A percentile compares a stretch with the other conserved stretches of the same genome.
Evolutionary conservation across 2,329 filamentous ascomycete genomes (phyloP).

Genomic region (Monosporascus ibericus): DNA sequence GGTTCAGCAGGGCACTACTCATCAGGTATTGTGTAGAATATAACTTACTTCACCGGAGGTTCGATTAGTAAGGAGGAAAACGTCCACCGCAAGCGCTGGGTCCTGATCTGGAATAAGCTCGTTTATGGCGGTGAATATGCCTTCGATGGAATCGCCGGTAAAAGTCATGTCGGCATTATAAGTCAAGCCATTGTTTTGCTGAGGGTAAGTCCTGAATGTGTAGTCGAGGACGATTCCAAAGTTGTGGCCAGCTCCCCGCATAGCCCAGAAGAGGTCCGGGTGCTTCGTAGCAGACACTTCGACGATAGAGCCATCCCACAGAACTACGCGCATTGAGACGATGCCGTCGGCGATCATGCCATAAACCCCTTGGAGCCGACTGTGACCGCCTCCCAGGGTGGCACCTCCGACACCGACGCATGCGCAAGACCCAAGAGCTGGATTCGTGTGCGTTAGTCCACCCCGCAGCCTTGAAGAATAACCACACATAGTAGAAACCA

Average conservation of each 20-base stretch:
- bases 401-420: constrained; percentile 11
- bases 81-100: constrained; percentile 4
- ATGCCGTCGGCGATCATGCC: constrained; percentile 36
- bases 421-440: constrained; percentile 3
- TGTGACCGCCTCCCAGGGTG: constrained; percentile 37
- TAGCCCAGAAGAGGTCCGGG: constrained; percentile 38
- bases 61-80: constrained; percentile 2
- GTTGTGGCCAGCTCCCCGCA: constrained; percentile 39
- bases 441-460: neutral
- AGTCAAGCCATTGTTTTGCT: neutral
- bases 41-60: constrained; percentile 1
- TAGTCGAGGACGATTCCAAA: constrained; percentile 28
- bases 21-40: neutral
- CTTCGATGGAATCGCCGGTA: constrained; percentile 5
- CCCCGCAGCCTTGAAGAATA: too few relatives aligned
- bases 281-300: constrained; percentile 19
- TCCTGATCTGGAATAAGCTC: constrained; percentile 6
- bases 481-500: neutral
- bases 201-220: constrained; percentile 6
- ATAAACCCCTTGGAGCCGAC: constrained; percentile 34
- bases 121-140: constrained; percentile 3
- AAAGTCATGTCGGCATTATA: constrained; percentile 9
- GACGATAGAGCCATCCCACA: constrained; percentile 30
- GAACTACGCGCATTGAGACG: constrained; percentile 31
- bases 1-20: neutral